These are phyloP conservation scores for Eimeria acervulina DNA, from an alignment of 169 alveolate genomes.

Conservation along the genomic window DNA sequence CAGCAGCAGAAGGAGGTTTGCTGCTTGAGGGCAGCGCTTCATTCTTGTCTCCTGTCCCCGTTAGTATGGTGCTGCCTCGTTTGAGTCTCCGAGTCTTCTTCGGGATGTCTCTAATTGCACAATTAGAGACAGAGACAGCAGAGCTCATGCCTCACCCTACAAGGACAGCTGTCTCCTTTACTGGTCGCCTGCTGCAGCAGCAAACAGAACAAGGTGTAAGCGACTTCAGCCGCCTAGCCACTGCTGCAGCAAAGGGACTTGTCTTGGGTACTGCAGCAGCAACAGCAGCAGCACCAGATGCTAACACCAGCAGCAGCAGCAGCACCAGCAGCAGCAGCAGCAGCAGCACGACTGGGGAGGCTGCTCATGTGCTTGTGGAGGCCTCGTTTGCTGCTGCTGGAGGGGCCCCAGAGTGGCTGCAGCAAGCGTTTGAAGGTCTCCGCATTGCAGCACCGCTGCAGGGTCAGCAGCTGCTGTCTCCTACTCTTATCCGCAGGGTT, in stretches of 20 bases:
- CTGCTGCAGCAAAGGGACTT: background rate
- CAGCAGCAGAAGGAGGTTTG: background rate
- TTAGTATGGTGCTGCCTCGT: background rate
- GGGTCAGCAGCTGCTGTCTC: slow-evolving; percentile 21
- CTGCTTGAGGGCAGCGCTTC: background rate
- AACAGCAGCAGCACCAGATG: too few species aligned
- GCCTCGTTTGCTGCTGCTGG: background rate
- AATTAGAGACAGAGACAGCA: background rate
- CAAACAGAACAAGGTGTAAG: background rate
- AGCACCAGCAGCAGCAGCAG: background rate
- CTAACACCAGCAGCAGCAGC: background rate
- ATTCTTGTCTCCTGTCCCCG: background rate
- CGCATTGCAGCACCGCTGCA: background rate
- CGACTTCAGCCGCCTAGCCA: background rate
- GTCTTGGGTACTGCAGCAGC: background rate
- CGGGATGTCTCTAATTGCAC: background rate
- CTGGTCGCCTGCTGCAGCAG: slow-evolving; percentile 3
- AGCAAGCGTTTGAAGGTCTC: background rate
- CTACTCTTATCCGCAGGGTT: background rate
- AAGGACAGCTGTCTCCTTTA: background rate
- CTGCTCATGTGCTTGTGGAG: background rate
- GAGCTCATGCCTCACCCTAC: background rate
- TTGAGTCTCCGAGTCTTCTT: background rate
- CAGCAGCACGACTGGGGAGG: too few species aligned
- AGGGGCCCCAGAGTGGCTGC: background rate